Conservation (phyloP, 169 alveolate genomes). For the Plasmodium berghei region DNA sequence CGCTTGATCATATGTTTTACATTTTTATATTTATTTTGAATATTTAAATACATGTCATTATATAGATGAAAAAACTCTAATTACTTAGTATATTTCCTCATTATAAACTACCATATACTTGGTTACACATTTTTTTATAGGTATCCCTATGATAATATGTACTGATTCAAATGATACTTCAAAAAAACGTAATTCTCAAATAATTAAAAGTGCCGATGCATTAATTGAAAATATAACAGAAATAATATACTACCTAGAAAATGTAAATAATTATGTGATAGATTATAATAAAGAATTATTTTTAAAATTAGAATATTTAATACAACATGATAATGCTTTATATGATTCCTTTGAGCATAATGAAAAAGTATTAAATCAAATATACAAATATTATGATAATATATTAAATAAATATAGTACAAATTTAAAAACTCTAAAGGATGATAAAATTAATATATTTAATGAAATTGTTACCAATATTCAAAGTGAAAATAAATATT, state of each 20-base stretch:
- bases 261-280: conserved; percentile 50
- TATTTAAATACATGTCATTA: too few species aligned
- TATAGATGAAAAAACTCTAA: too few species aligned
- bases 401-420: conserved; percentile 25
- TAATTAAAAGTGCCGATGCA: conserved; percentile 21
- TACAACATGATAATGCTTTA: conserved; percentile 37
- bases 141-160: too few species aligned
- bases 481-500: conserved; percentile 54
- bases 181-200: background rate
- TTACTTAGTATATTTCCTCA: too few species aligned
- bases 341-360: conserved; percentile 57
- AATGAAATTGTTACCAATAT: conserved; percentile 38
- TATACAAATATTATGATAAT: conserved; percentile 35
- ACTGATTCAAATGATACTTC: too few species aligned
- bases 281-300: conserved; percentile 54
- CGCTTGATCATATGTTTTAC: too few species aligned
- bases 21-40: too few species aligned
- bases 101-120: too few species aligned
- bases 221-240: conserved; percentile 43
- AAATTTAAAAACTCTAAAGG: conserved; percentile 29
- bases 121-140: too few species aligned
- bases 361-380: conserved; percentile 30
- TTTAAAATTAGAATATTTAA: conserved; percentile 30
- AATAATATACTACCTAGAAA: conserved; percentile 34
- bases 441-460: conserved; percentile 33